Base-by-base conservation (phyloP, 176 grass and related monocot genomes). In the Eremochloa ophiuroides region DNA sequence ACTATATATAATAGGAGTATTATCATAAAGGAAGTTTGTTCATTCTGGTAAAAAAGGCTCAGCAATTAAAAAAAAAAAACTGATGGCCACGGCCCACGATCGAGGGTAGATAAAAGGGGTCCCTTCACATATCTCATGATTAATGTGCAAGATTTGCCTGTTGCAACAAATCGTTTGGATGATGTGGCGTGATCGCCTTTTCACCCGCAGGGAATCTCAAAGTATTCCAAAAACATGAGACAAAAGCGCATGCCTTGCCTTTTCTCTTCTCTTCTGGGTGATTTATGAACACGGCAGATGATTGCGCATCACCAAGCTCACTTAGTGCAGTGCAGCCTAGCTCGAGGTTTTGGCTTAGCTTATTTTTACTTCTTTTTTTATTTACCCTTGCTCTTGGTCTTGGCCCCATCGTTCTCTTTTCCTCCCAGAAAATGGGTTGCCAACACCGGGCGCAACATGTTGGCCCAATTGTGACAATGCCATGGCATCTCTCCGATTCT, bases 401-500 rank as follows among this genome's bases (percentile, higher is more conserved):
- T n/a, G n/a, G n/a, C n/a, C n/a, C n/a, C n/a, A n/a, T n/a, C n/a
- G n/a, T n/a, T n/a, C n/a, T n/a, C n/a, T n/a, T 35, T 35, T 35
- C 79, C 35, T 58, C 73, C 35, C 27, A 34, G 7, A 80, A 80
- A 67, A 80, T 84, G 75, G 62, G 3, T 64, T 64, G 79, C 71
- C 81, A 65, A 59, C 80, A 66, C 40, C 28, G 60, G 30, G 41
- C 46, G 77, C 27, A 30, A 29, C 90, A 89, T 80, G 80, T 67
- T 87, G 87, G 83, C 73, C 75, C 69, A 83, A 35, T 67, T 58
- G 79, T 80, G 80, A 89, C 80, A 81, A 75, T 62, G 86, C 79
- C 83, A 70, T 72, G 51, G 76, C 79, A 83, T 86, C 63, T 80
- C 86, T 20, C 71, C 40, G 3, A 15, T 3, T 34, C 62, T 18